Conservation (phyloP, 2,329 filamentous ascomycete species). For the Geoglossum cookeanum region DNA sequence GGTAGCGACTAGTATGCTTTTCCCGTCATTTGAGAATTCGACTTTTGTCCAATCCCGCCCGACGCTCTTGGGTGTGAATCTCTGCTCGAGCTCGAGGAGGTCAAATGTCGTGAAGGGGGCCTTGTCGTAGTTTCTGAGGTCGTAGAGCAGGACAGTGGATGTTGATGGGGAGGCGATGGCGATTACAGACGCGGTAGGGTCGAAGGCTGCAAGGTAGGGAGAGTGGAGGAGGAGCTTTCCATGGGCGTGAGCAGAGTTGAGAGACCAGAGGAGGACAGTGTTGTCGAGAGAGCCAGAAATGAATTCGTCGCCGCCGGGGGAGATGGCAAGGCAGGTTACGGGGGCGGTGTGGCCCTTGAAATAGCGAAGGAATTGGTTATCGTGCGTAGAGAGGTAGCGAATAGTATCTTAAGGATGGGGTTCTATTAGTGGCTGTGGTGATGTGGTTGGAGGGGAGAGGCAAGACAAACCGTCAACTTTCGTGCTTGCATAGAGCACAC, state of each 20-base stretch:
- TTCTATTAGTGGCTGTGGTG: neutral
- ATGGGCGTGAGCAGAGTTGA: conserved; percentile 58
- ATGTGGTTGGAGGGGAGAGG: neutral
- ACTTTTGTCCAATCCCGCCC: conserved; percentile 69
- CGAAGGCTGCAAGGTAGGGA: conserved; percentile 72
- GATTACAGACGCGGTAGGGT: conserved; percentile 81
- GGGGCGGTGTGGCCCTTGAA: conserved; percentile 76
- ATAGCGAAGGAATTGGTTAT: conserved; percentile 92
- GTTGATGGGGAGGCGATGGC: conserved; percentile 70
- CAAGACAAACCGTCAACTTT: conserved; percentile 58
- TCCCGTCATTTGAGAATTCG: conserved; percentile 93
- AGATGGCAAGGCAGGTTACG: conserved; percentile 69
- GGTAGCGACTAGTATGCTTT: conserved; percentile 66
- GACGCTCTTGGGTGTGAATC: conserved; percentile 28
- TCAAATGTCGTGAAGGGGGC: conserved; percentile 78
- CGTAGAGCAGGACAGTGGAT: conserved; percentile 71
- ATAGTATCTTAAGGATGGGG: conserved; percentile 43
- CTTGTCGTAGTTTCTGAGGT: conserved; percentile 84
- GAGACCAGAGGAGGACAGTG: conserved; percentile 80
- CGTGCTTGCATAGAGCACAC: conserved; percentile 88
- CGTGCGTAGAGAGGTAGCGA: conserved; percentile 75
- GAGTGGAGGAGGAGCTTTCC: conserved; percentile 65
- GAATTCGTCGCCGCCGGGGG: conserved; percentile 76
- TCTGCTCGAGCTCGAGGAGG: conserved; percentile 43
- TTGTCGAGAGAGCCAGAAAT: conserved; percentile 83